These are phyloP conservation scores for Termitomyces sp. DNA, from an alignment of 768 basidiomycete genomes.

Conservation along the genomic window DNA sequence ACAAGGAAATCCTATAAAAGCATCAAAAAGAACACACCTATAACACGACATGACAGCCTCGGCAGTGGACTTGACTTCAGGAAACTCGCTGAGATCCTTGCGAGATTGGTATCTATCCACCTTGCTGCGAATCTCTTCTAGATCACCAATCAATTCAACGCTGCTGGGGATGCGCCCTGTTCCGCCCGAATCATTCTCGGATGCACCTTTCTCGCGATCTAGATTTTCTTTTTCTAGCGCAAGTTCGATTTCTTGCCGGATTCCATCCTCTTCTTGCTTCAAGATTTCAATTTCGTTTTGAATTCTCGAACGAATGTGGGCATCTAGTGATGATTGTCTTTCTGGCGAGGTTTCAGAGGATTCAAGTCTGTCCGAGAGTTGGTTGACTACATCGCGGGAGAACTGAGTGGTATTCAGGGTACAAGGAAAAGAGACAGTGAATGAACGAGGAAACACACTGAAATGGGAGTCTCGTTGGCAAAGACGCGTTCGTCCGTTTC, in stretches of 20 bases:
- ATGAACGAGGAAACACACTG: slow-evolving; percentile 29
- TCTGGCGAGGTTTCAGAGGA: slow-evolving; percentile 56
- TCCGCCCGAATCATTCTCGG: slow-evolving; percentile 32
- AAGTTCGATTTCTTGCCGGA: slow-evolving; percentile 67
- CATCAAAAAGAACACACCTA: slow-evolving; percentile 37
- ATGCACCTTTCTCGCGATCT: slow-evolving; percentile 61
- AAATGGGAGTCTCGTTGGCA: slow-evolving; percentile 45
- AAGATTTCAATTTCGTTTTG: slow-evolving; percentile 61
- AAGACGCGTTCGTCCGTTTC: slow-evolving; percentile 54
- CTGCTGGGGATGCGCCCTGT: slow-evolving; percentile 51
- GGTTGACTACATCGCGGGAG: slow-evolving; percentile 77
- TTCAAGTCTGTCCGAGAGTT: slow-evolving; percentile 61
- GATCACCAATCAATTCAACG: slow-evolving; percentile 60
- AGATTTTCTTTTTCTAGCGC: slow-evolving; percentile 87
- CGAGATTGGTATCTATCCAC: slow-evolving; percentile 66
- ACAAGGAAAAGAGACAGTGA: neutral
- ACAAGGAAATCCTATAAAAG: neutral
- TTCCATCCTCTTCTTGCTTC: slow-evolving; percentile 61
- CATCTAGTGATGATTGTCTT: slow-evolving; percentile 71
- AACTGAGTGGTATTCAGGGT: slow-evolving; percentile 42
- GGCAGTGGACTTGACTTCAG: slow-evolving; percentile 49
- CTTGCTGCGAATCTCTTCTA: slow-evolving; percentile 68
- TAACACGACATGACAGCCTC: slow-evolving; percentile 73
- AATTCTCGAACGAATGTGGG: slow-evolving; percentile 68
- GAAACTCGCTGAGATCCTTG: slow-evolving; percentile 47